Base-by-base conservation (phyloP, 148 eudicot genomes). In the Vaccinium corymbosum region DNA sequence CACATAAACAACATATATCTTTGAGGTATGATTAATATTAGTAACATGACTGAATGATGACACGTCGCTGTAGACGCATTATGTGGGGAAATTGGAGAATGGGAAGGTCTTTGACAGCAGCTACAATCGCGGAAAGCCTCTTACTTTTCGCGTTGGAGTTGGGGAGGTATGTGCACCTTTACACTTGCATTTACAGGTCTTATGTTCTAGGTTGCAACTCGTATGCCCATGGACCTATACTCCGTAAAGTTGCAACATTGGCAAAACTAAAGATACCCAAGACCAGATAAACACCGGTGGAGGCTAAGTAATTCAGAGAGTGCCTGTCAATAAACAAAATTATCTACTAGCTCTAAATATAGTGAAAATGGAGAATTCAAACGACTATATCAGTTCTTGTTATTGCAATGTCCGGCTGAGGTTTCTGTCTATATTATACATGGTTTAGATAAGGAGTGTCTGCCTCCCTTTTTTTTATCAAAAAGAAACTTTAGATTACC, bases 21-120 rank as follows among this genome's bases (percentile, higher is more conserved):
- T 68, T 68, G 17, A 50, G 59, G 19, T 20, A 20, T 27, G 4
- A 22, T 6, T 55, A 25, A 25, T 8, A 19, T 20, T 73, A 10
- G 15, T 3, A 42, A 4, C 51, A 19, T 42, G 59, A 29, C 3
- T 81, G 70, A 22, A 35, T 56, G 7, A 52, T 68, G 8, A 79
- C 7, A 17, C 49, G 46, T 74, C 14, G 7, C 15, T 38, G 80
- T 84, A 95, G 98, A 98, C 98, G 8, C 98, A 94, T 91, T 95
- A 95, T 80, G 87, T 88, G 1, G 98, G 98, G 82, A 95, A 90
- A 83, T 78, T 95, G 85, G 95, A 93, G 84, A 88, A 88, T 77
- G 98, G 98, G 27, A 92, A 85, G 83, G 97, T 95, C 13, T 95
- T 95, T 27, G 98, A 95, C 77, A 95, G 94, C 92, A 94, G 97